Conservation (phyloP, 148 eudicot genomes). For the Rhododendron griersonianum region DNA sequence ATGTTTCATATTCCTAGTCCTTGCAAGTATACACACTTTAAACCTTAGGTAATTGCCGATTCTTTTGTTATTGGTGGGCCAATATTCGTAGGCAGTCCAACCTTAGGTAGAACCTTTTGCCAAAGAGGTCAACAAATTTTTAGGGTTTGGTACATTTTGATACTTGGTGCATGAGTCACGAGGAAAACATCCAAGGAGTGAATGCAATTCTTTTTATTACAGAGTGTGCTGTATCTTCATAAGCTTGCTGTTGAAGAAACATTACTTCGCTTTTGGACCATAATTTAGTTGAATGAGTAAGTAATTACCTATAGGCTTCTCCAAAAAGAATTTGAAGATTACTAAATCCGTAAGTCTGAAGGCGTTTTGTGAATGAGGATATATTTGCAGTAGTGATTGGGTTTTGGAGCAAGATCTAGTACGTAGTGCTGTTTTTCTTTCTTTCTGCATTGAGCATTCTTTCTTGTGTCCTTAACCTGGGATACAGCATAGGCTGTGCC, state of each 20-base stretch:
- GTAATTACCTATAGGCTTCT: not conserved
- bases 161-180: not conserved
- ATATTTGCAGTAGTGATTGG: not conserved
- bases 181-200: not conserved
- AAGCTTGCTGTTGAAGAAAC: not conserved
- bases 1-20: not conserved
- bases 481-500: not conserved
- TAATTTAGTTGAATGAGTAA: not conserved
- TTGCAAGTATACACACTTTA: not conserved
- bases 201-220: not conserved
- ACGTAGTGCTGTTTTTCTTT: not conserved
- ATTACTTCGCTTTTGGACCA: not conserved
- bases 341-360: not conserved
- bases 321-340: not conserved
- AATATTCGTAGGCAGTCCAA: not conserved
- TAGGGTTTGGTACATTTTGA: not conserved
- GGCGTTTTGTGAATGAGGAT: not conserved
- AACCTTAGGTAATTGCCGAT: not conserved
- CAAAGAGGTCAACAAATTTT: not conserved
- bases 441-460: not conserved
- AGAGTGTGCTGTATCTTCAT: not conserved
- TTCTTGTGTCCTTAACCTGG: not conserved
- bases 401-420: not conserved
- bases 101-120: not conserved
- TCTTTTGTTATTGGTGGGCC: not conserved